Evolutionary conservation across 208 protist species (phyloP).

Genomic region (Wallacemonas sp.): DNA sequence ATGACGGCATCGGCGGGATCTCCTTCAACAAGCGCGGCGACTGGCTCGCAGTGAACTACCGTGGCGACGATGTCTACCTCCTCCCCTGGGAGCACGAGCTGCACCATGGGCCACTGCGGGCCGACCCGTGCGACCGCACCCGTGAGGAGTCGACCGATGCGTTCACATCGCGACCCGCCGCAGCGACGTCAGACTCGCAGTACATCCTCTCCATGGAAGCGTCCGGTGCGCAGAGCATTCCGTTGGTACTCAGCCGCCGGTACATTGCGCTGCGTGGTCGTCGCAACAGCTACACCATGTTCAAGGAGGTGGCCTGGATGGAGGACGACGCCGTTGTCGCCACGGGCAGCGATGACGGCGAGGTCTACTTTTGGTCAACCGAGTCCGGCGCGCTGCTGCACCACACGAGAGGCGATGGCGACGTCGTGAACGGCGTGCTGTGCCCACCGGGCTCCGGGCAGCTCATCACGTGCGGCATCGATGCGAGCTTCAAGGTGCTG

Average conservation of each 20-base stretch:
- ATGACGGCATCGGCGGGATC: conserved; percentile 37
- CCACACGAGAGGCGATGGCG: conserved; percentile 32
- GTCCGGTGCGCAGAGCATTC: not conserved
- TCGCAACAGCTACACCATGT: conserved; percentile 44
- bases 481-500: conserved; percentile 49
- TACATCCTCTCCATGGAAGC: conserved; percentile 7
- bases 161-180: too few relatives aligned
- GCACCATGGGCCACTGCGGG: not conserved
- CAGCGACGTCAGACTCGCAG: too few relatives aligned
- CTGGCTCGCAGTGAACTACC: conserved; percentile 48
- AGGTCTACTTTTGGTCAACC: conserved; percentile 50
- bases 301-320: conserved; percentile 61
- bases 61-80: conserved; percentile 36
- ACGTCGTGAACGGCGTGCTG: conserved; percentile 49
- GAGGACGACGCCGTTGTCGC: conserved; percentile 48
- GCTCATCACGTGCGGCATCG: conserved; percentile 46
- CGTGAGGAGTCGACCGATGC: too few relatives aligned
- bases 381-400: conserved; percentile 35
- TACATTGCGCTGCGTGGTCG: conserved; percentile 24
- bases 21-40: conserved; percentile 45
- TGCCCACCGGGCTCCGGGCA: conserved; percentile 16
- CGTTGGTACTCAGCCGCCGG: conserved; percentile 13
- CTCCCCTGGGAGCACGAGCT: conserved; percentile 34
- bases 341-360: conserved; percentile 49
- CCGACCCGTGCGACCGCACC: not conserved